Percentiles rank a stretch among this genome's conserved stretches.
phyloP scores from a whole-genome alignment of 2,329 filamentous ascomycete genomes.

The Fusarium lateritium region DNA sequence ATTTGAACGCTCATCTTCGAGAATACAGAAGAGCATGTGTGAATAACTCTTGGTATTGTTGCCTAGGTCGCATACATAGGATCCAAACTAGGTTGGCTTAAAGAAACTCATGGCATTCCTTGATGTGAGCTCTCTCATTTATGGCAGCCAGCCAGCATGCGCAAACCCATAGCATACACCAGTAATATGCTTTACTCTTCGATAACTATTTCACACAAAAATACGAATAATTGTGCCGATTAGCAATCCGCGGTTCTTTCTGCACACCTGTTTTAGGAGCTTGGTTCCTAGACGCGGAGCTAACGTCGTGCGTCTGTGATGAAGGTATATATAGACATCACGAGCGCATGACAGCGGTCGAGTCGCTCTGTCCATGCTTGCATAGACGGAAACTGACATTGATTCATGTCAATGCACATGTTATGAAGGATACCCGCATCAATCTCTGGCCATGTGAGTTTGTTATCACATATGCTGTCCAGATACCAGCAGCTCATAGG shows the following conservation, averaged over 20 bases:
- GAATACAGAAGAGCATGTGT: too few relatives aligned
- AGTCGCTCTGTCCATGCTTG: not conserved
- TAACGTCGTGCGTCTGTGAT: not conserved
- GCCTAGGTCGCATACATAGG: too few relatives aligned
- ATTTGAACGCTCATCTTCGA: too few relatives aligned
- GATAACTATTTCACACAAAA: too few relatives aligned
- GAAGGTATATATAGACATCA: not conserved
- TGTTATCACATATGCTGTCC: not conserved
- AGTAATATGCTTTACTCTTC: too few relatives aligned
- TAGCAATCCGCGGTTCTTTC: not conserved
- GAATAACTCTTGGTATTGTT: too few relatives aligned
- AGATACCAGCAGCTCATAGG: not conserved
- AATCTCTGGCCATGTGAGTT: constrained; percentile 24
- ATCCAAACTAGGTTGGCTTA: too few relatives aligned
- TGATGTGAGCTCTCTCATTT: too few relatives aligned
- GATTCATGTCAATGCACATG: constrained; percentile 5
- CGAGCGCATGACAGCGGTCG: not conserved
- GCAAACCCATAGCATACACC: too few relatives aligned
- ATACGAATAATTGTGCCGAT: too few relatives aligned
- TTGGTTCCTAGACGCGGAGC: not conserved
- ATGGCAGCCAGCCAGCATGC: too few relatives aligned
- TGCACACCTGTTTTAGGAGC: not conserved
- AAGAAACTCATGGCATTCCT: too few relatives aligned
- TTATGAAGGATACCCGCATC: constrained; percentile 9
- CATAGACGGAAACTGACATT: not conserved